Evolutionary conservation across 805 yeast species (phyloP).

Genomic region (Metschnikowia aberdeeniae): DNA sequence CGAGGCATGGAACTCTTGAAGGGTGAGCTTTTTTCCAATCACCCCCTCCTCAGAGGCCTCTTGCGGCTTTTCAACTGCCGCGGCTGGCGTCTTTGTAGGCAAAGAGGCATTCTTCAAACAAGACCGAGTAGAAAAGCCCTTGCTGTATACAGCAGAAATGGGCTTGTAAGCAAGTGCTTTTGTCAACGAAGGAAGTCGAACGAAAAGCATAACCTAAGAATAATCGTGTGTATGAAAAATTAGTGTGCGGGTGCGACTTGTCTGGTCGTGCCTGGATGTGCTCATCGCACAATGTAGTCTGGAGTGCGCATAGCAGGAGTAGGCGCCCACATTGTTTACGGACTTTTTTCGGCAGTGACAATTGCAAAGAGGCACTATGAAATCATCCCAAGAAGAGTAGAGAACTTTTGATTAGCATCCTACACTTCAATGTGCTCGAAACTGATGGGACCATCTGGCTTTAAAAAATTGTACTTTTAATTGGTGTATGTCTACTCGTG

Average conservation of each 20-base stretch:
- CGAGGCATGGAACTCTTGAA: constrained; percentile 12
- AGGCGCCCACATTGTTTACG: too few species aligned
- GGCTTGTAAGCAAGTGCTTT: neutral
- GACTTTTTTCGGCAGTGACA: too few species aligned
- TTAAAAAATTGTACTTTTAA: too few species aligned
- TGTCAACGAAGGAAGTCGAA: neutral
- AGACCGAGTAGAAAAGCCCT: neutral
- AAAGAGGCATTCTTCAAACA: neutral
- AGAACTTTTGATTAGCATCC: too few species aligned
- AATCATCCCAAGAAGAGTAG: too few species aligned
- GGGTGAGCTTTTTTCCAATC: constrained; percentile 4
- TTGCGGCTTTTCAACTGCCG: too few species aligned
- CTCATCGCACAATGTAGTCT: neutral
- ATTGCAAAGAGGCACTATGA: too few species aligned
- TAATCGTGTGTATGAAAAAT: neutral
- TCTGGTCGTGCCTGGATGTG: neutral
- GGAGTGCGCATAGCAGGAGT: too few species aligned
- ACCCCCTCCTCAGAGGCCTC: too few species aligned
- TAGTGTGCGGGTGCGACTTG: neutral
- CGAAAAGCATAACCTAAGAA: neutral
- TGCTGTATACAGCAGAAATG: neutral
- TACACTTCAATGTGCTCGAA: too few species aligned
- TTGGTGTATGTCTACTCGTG: too few species aligned
- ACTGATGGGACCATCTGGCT: too few species aligned
- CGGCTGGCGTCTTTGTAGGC: neutral